Percentiles rank a stretch among this genome's conserved stretches.
Evolutionary conservation across 768 basidiomycete species (phyloP).

Genomic region (Fomitopsis serialis): DNA sequence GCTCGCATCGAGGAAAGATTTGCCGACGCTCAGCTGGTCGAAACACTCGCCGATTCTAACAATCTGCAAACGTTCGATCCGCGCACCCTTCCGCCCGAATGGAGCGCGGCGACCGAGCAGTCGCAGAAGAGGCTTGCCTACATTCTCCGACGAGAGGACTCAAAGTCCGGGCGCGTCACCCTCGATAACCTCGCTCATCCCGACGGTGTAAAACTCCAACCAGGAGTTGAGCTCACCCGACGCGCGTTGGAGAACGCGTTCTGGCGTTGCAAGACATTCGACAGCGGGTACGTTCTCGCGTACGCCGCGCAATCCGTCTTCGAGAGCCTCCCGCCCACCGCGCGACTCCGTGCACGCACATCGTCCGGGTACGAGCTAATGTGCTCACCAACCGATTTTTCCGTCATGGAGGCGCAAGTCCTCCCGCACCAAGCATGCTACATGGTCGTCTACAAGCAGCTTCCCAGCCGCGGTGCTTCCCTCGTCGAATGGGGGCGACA

Average conservation of each 20-base stretch:
- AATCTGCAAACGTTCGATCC: slow-evolving; percentile 5
- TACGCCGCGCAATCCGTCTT: slow-evolving; percentile 16
- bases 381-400: slow-evolving; percentile 9
- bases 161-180: neutral
- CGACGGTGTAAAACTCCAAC: slow-evolving; percentile 9
- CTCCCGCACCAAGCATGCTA: slow-evolving; percentile 9
- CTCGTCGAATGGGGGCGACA: slow-evolving; percentile 9
- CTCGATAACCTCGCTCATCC: slow-evolving; percentile 11
- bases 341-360: slow-evolving; percentile 13
- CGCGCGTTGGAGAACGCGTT: slow-evolving; percentile 18
- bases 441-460: slow-evolving; percentile 11
- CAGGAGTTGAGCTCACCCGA: slow-evolving; percentile 5
- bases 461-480: slow-evolving; percentile 8
- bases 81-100: slow-evolving; percentile 2
- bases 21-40: slow-evolving; percentile 10
- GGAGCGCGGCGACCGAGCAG: neutral
- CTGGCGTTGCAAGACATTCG: slow-evolving; percentile 18
- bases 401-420: slow-evolving; percentile 14
- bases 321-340: slow-evolving; percentile 14
- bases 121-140: slow-evolving; percentile 9
- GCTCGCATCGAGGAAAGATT: slow-evolving; percentile 9
- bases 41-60: slow-evolving; percentile 7
- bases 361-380: slow-evolving; percentile 9
- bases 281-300: slow-evolving; percentile 14
- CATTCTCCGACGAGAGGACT: slow-evolving; percentile 6